These are phyloP conservation scores for Austroboletus sp. DNA, from an alignment of 1,284 basidiomycete genomes.

Conservation along the genomic window DNA sequence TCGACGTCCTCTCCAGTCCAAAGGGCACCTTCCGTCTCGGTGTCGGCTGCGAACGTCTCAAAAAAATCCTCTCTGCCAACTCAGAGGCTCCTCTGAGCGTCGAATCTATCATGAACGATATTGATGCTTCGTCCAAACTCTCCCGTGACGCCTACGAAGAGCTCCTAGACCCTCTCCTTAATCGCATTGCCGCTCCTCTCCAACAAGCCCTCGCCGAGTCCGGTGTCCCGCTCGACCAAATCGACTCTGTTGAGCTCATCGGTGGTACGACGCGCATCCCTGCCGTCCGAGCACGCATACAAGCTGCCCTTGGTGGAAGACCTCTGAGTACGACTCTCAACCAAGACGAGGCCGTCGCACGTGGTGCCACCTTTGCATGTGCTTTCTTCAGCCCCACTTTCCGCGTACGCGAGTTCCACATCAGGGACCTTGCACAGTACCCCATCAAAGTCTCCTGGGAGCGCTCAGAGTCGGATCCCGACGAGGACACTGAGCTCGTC, in stretches of 20 bases:
- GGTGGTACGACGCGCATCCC: constrained; percentile 96
- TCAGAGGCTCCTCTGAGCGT: constrained; percentile 80
- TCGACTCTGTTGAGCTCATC: constrained; percentile 85
- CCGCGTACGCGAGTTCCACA: constrained; percentile 87
- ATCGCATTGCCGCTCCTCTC: constrained; percentile 86
- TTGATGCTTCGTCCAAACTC: constrained; percentile 90
- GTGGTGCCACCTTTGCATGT: constrained; percentile 90
- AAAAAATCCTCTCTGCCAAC: constrained; percentile 68
- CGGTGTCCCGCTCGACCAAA: constrained; percentile 84
- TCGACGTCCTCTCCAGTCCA: constrained; percentile 83
- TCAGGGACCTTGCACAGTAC: constrained; percentile 79
- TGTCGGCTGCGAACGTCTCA: constrained; percentile 83
- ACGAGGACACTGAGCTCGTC: constrained; percentile 82
- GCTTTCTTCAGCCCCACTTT: constrained; percentile 92
- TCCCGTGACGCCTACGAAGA: constrained; percentile 88
- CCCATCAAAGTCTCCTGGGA: constrained; percentile 87
- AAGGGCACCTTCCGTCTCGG: constrained; percentile 87
- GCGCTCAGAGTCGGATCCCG: constrained; percentile 61
- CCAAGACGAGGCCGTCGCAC: constrained; percentile 90
- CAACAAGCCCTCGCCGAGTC: constrained; percentile 90
- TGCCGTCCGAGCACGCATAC: constrained; percentile 87
- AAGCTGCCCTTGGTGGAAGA: constrained; percentile 79
- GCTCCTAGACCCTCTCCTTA: constrained; percentile 84
- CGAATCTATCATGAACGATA: constrained; percentile 89
- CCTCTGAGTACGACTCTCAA: constrained; percentile 82